Base-by-base conservation (phyloP, 2,329 filamentous ascomycete species). In the Penicillium brevicompactum region DNA sequence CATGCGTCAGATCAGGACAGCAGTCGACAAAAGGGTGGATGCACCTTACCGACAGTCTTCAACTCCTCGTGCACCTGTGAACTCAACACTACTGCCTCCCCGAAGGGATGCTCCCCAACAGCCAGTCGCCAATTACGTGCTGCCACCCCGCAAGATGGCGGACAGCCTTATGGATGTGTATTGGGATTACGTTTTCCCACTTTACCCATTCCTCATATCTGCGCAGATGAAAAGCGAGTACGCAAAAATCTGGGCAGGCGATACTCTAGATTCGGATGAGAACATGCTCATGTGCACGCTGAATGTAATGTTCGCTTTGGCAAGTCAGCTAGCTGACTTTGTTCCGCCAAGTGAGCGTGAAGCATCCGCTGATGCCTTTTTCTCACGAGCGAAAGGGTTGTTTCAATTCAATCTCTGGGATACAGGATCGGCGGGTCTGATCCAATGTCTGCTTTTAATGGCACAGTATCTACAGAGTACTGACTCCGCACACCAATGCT, bases 391-490 rank as follows among this genome's bases (percentile, higher is more conserved):
- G 0, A 75, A 77, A 40, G 72, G 73, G 3, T 58, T 80, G 0
- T 64, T 81, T 0, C 73, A 75, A 1, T 73, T 79, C 42, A 76
- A 73, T 14, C 60, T 76, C 1, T 79, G 77, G 73, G 71, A 79
- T 10, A 67, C 72, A 0, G 76, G 74, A 0, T 80, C 78, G 0
- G 60, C 77, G 0, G 76, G 76, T 42, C 52, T 79, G 1, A 76
- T 82, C 1, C 79, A 82, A 58, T 80, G 75, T 43, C 64, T 81
- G 1, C 62, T 82, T 0, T 65, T 82, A 5, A 78, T 79, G 56
- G 77, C 75, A 10, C 79, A 80, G 43, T 82, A 81, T 54, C 64
- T 81, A 0, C 80, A 81, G 42, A 79, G 79, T 44, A 81, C 79
- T 0, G 74, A 78, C 11, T 74, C 74, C 5, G 74, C 77, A 0